Conservation (phyloP, 345 rosid species). For the Syzygium aromaticum region DNA sequence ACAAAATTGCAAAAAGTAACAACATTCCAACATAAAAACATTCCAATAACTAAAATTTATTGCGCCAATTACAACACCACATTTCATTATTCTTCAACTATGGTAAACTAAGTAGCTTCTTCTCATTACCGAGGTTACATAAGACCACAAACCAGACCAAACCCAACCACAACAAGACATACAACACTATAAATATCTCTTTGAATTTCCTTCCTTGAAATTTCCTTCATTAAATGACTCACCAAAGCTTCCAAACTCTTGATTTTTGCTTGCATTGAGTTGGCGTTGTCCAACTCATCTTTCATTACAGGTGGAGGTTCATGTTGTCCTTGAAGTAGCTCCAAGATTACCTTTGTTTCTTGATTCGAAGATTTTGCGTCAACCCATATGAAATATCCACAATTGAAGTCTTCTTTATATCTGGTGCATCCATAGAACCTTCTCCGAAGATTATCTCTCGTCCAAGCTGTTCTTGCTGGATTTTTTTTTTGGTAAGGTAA, state of each 20-base stretch:
- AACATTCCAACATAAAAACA: too few relatives aligned
- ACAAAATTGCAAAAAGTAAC: too few relatives aligned
- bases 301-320: neutral
- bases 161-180: neutral
- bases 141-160: neutral
- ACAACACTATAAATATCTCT: neutral
- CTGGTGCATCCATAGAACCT: neutral
- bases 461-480: neutral
- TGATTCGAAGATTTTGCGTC: neutral
- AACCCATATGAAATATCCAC: neutral
- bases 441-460: rapidly evolving
- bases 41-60: neutral
- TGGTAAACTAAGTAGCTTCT: neutral
- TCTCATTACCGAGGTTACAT: neutral
- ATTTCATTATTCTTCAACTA: neutral
- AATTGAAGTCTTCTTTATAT: neutral
- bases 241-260: rapidly evolving
- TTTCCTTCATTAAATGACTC: neutral
- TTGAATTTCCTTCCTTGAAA: neutral
- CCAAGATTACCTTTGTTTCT: neutral
- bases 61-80: rapidly evolving
- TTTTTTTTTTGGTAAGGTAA: too few relatives aligned
- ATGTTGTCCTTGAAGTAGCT: neutral
- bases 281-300: neutral
- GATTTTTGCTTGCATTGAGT: neutral